Conservation (phyloP, 2,329 filamentous ascomycete species). For the Penicillium hesseltinei region DNA sequence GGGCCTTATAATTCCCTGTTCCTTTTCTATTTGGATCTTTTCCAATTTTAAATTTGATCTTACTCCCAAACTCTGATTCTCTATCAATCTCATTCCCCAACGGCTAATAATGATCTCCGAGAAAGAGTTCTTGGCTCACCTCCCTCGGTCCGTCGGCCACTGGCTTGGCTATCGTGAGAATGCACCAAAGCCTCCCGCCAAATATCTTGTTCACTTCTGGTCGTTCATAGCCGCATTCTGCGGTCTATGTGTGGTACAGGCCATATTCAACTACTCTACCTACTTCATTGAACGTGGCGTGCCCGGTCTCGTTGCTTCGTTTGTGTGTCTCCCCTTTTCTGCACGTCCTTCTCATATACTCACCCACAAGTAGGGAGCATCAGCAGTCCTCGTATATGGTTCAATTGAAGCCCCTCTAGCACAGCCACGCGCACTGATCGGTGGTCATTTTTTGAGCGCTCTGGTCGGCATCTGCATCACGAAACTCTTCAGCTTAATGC, state of each 20-base stretch:
- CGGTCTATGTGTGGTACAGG: constrained; percentile 25
- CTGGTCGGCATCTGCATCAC: background rate
- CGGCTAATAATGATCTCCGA: background rate
- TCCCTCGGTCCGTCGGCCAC: constrained; percentile 26
- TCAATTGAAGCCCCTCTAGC: background rate
- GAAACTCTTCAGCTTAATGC: background rate
- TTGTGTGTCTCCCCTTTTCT: background rate
- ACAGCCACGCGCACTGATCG: background rate
- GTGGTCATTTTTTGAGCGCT: background rate
- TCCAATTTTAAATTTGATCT: background rate
- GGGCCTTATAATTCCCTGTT: no score
- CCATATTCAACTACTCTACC: constrained; percentile 25
- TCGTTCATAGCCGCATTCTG: constrained; percentile 28
- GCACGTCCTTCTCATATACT: background rate
- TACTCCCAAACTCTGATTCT: background rate
- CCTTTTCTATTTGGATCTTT: background rate
- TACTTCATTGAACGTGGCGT: background rate
- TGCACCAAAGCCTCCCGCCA: constrained; percentile 20
- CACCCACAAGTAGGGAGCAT: background rate
- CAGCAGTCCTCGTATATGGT: background rate
- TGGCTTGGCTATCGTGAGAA: constrained; percentile 28
- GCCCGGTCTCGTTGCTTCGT: background rate
- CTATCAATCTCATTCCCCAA: background rate
- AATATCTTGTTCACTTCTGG: constrained; percentile 23
- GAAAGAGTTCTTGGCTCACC: constrained; percentile 28